Evolutionary conservation across 345 rosid genomes (phyloP).

Genomic region (Populus simonii): DNA sequence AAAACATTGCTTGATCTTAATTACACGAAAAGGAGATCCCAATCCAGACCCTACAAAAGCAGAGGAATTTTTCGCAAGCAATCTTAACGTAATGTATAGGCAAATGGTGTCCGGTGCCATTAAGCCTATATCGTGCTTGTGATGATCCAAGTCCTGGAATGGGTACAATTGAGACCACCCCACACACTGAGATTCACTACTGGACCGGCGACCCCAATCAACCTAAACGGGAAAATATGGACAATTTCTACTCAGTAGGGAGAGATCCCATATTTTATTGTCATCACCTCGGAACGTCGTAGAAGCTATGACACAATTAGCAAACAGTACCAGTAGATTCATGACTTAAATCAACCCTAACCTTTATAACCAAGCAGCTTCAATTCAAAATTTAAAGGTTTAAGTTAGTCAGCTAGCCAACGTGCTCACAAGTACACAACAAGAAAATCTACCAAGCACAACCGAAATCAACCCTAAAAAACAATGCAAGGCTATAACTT

Average conservation of each 20-base stretch:
- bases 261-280: slow-evolving; percentile 58
- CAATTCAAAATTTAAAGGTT: too few species aligned
- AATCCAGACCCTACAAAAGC: slow-evolving; percentile 17
- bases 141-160: too few species aligned
- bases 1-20: slow-evolving; percentile 36
- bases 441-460: too few species aligned
- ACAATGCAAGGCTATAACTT: too few species aligned
- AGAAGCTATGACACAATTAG: too few species aligned
- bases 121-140: background rate
- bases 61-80: slow-evolving; percentile 14
- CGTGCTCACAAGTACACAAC: too few species aligned
- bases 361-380: too few species aligned
- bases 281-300: slow-evolving; percentile 46
- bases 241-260: slow-evolving; percentile 54
- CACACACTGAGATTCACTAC: background rate
- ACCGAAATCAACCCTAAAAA: too few species aligned
- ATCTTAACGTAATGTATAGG: slow-evolving; percentile 53
- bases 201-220: slow-evolving; percentile 53
- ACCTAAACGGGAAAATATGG: slow-evolving; percentile 58
- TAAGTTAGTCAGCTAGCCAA: too few species aligned
- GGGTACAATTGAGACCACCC: too few species aligned
- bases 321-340: too few species aligned
- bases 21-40: slow-evolving; percentile 23
- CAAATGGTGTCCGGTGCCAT: slow-evolving; percentile 56
- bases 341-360: too few species aligned